A percentile compares a stretch with the other conserved stretches of the same genome.
Evolutionary conservation across 345 rosid genomes (phyloP).

Genomic region (Ceriops zippeliana): DNA sequence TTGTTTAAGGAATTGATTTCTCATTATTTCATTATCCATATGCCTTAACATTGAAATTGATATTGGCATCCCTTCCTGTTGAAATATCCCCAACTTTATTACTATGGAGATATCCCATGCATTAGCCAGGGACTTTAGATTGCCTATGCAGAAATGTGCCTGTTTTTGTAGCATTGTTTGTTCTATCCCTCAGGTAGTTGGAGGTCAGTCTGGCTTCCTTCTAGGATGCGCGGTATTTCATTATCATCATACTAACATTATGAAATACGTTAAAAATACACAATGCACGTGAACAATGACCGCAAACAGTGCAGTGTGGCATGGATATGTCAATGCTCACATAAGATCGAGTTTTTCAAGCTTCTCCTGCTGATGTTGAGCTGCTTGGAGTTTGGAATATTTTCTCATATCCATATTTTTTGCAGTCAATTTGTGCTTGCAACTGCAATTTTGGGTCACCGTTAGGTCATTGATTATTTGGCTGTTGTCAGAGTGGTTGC

Average conservation of each 20-base stretch:
- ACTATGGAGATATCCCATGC: no score
- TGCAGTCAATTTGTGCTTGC: background rate
- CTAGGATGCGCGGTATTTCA: background rate
- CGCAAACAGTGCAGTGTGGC: no score
- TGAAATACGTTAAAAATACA: background rate
- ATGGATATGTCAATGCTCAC: conserved; percentile 11
- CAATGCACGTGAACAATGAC: no score
- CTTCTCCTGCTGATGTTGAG: conserved; percentile 25
- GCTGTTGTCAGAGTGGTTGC: no score
- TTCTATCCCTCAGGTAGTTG: background rate
- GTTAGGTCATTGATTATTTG: background rate
- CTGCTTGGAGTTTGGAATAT: conserved; percentile 45
- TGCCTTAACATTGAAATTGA: background rate
- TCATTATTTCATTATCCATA: no score
- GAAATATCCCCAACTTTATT: background rate
- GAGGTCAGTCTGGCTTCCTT: conserved; percentile 7
- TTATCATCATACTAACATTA: background rate
- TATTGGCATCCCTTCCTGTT: background rate
- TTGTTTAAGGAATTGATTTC: no score
- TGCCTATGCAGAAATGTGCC: no score
- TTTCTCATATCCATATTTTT: conserved; percentile 20
- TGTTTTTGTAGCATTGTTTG: background rate
- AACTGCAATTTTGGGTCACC: background rate
- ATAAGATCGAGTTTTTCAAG: conserved; percentile 38
- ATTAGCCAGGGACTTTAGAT: no score